Conservation (phyloP, 352 stramenopile species). For the Halophytophthora batemanensis region DNA sequence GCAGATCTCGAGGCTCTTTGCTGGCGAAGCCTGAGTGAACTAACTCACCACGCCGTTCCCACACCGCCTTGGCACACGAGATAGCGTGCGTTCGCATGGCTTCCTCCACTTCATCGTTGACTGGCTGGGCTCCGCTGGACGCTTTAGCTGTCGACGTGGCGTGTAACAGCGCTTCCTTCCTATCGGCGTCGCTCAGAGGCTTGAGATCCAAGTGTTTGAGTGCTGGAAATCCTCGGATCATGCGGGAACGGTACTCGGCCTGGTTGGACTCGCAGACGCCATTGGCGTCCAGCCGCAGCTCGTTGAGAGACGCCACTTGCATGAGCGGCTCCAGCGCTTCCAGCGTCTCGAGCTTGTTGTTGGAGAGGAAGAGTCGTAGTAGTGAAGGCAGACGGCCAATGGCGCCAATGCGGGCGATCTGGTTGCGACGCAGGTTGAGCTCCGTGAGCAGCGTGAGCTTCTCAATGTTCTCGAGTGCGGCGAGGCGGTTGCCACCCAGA, state of each 20-base stretch:
- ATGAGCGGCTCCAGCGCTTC: conserved; percentile 76
- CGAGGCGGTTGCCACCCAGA: conserved; percentile 83
- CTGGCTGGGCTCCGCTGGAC: not conserved
- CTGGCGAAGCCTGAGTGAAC: conserved; percentile 1
- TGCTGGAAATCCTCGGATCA: conserved; percentile 70
- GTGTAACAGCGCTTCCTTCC: conserved; percentile 42
- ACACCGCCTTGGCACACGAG: conserved; percentile 36
- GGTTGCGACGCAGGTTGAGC: conserved; percentile 87
- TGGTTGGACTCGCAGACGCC: conserved; percentile 43
- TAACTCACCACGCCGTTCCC: conserved; percentile 18
- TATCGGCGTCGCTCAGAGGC: conserved; percentile 71
- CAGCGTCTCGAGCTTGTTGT: conserved; percentile 83
- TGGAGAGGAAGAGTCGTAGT: conserved; percentile 88
- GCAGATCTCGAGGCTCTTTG: conserved; percentile 15
- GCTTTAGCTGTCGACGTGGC: conserved; percentile 29
- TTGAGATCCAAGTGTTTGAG: conserved; percentile 87
- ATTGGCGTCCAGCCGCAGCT: conserved; percentile 89
- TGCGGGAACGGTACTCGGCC: conserved; percentile 55
- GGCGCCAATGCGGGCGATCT: conserved; percentile 48
- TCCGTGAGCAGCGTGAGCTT: conserved; percentile 83
- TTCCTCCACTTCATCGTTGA: conserved; percentile 45
- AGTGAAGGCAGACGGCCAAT: conserved; percentile 76
- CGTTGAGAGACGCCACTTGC: conserved; percentile 65
- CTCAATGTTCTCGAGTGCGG: conserved; percentile 72
- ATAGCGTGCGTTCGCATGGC: conserved; percentile 49